Conservation (phyloP, 768 basidiomycete species). For the Trametes meyenii region DNA sequence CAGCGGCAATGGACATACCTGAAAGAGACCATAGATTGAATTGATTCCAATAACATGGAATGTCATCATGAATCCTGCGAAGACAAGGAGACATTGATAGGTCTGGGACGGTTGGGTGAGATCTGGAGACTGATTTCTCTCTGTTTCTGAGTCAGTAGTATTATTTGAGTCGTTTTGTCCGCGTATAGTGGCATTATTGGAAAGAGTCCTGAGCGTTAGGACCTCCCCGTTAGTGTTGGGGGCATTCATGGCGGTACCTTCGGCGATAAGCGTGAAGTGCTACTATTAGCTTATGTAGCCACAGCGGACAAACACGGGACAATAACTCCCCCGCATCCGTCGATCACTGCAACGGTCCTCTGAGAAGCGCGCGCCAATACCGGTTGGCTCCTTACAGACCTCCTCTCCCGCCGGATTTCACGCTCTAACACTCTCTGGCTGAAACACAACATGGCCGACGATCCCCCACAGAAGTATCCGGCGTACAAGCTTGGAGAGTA, state of each 20-base stretch:
- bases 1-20: constrained; percentile 33
- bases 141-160: background rate
- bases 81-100: constrained; percentile 41
- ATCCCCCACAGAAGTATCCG: constrained; percentile 42
- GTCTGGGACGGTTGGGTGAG: constrained; percentile 31
- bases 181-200: background rate
- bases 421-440: background rate
- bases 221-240: background rate
- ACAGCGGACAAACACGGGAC: constrained; percentile 16
- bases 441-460: constrained; percentile 31
- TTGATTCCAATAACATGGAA: constrained; percentile 50
- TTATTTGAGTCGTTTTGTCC: background rate
- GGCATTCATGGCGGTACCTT: constrained; percentile 9
- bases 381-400: constrained; percentile 4
- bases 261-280: no score
- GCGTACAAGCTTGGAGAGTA: constrained; percentile 89
- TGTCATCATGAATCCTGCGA: constrained; percentile 47
- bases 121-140: background rate
- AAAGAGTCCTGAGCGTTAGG: constrained; percentile 5
- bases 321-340: constrained; percentile 16
- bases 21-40: constrained; percentile 46
- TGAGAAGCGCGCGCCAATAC: background rate
- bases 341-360: constrained; percentile 10
- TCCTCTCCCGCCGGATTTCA: background rate
- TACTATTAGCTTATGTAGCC: constrained; percentile 4